Conservation (phyloP, 257 asterid genomes). For the Rehmannia glutinosa region DNA sequence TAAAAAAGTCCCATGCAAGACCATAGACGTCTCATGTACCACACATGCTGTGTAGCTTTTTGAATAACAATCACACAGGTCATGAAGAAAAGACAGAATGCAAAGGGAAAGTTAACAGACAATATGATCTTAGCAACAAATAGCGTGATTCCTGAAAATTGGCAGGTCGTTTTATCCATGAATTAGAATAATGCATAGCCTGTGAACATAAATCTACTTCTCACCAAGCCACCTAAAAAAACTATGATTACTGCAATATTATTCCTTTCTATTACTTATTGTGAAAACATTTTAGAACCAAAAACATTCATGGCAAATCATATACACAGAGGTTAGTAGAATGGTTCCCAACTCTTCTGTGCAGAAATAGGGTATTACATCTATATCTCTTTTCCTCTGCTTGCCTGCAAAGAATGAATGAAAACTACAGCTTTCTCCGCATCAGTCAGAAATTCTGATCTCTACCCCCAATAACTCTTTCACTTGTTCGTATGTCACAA, state of each 20-base stretch:
- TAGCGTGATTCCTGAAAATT: neutral
- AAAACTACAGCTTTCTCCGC: constrained; percentile 18
- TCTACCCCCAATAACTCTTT: constrained; percentile 81
- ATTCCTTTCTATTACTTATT: constrained; percentile 24
- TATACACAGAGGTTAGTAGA: constrained; percentile 7
- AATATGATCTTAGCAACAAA: neutral
- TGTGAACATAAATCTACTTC: constrained; percentile 8
- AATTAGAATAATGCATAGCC: constrained; percentile 4
- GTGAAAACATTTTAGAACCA: neutral
- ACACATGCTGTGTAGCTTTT: too few species aligned
- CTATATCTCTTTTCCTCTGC: constrained; percentile 22
- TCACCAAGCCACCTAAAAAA: constrained; percentile 9
- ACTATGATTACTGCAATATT: constrained; percentile 26
- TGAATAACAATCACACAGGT: too few species aligned
- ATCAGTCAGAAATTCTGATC: constrained; percentile 80
- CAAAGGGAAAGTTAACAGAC: neutral
- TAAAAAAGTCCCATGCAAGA: too few species aligned
- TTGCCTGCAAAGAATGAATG: constrained; percentile 37
- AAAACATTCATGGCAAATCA: constrained; percentile 20
- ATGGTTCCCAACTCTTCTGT: constrained; percentile 14
- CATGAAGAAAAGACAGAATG: too few species aligned
- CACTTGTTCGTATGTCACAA: constrained; percentile 93
- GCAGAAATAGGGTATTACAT: constrained; percentile 16
- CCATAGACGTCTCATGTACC: too few species aligned
- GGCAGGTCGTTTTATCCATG: constrained; percentile 19